phyloP scores from a whole-genome alignment of 2,329 filamentous ascomycete genomes.

The Pseudocercospora cruenta region DNA sequence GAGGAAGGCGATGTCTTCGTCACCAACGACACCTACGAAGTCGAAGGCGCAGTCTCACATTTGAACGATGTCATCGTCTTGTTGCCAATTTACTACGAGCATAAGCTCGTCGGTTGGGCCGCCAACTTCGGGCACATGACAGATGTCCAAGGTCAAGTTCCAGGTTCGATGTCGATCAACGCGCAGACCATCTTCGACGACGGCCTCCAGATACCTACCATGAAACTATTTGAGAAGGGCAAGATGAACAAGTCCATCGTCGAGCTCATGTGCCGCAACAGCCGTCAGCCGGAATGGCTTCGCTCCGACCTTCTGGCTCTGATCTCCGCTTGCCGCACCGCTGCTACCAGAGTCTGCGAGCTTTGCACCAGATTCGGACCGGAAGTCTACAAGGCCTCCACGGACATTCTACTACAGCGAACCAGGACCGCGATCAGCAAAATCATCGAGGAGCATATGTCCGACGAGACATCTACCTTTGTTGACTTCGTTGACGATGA shows the following conservation, averaged over 20 bases:
- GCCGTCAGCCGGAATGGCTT: slow-evolving; percentile 33
- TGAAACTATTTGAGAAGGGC: slow-evolving; percentile 35
- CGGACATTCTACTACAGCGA: slow-evolving; percentile 29
- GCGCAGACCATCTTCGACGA: slow-evolving; percentile 36
- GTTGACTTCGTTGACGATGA: slow-evolving; percentile 35
- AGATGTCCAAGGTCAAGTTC: slow-evolving; percentile 35
- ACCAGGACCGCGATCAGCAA: slow-evolving; percentile 31
- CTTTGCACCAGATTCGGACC: slow-evolving; percentile 32
- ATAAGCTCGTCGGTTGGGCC: slow-evolving; percentile 34
- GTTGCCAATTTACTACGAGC: slow-evolving; percentile 32
- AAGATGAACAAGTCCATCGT: slow-evolving; percentile 34
- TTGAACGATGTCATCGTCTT: slow-evolving; percentile 33
- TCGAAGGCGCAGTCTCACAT: slow-evolving; percentile 34
- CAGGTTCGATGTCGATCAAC: slow-evolving; percentile 34
- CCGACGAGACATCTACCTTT: slow-evolving; percentile 31
- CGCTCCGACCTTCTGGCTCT: slow-evolving; percentile 32
- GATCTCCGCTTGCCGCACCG: slow-evolving; percentile 34
- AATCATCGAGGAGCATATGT: slow-evolving; percentile 34
- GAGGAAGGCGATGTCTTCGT: slow-evolving; percentile 35
- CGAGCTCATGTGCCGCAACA: slow-evolving; percentile 34
- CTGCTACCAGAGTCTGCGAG: slow-evolving; percentile 33
- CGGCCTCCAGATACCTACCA: slow-evolving; percentile 33
- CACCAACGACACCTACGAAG: slow-evolving; percentile 35
- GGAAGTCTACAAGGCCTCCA: slow-evolving; percentile 32
- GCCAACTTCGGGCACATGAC: slow-evolving; percentile 36